phyloP scores from a whole-genome alignment of 371 early-diverging fungal species.

The Apophysomyces variabilis region DNA sequence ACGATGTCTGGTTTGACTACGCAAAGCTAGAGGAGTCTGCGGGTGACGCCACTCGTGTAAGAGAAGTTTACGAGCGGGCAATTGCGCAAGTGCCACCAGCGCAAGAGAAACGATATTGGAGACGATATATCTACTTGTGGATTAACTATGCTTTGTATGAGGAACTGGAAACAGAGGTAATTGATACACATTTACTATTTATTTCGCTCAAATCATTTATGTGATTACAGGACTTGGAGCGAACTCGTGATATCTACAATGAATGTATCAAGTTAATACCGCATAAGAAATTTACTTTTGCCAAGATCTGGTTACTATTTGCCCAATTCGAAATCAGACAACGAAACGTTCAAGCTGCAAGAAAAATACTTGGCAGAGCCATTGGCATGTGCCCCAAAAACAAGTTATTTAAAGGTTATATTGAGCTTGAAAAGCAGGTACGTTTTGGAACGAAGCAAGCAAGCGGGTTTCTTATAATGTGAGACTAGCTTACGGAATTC shows the following conservation, averaged over 20 bases:
- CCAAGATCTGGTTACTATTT: slow-evolving; percentile 93
- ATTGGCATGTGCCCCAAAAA: slow-evolving; percentile 86
- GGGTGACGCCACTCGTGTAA: slow-evolving; percentile 73
- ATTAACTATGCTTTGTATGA: slow-evolving; percentile 96
- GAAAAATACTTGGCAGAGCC: slow-evolving; percentile 85
- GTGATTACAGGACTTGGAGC: slow-evolving; percentile 66
- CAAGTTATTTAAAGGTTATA: slow-evolving; percentile 92
- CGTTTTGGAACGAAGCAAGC: background rate
- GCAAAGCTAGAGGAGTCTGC: slow-evolving; percentile 85
- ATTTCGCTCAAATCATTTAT: background rate
- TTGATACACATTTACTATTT: background rate
- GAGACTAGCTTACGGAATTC: slow-evolving; percentile 82
- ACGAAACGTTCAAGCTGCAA: slow-evolving; percentile 73
- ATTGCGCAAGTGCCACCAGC: slow-evolving; percentile 89
- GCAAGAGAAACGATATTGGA: slow-evolving; percentile 92
- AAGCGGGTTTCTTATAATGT: background rate
- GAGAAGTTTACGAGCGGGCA: slow-evolving; percentile 96
- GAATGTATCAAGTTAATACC: slow-evolving; percentile 88
- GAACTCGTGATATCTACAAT: slow-evolving; percentile 86
- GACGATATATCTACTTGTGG: slow-evolving; percentile 98
- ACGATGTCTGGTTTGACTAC: slow-evolving; percentile 97
- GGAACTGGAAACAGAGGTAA: slow-evolving; percentile 80
- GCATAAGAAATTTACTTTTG: slow-evolving; percentile 94
- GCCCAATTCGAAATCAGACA: slow-evolving; percentile 92
- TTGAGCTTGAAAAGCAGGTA: slow-evolving; percentile 89